These are phyloP conservation scores for Fusarium burgessii DNA, from an alignment of 2,329 filamentous ascomycete species.

Conservation along the genomic window DNA sequence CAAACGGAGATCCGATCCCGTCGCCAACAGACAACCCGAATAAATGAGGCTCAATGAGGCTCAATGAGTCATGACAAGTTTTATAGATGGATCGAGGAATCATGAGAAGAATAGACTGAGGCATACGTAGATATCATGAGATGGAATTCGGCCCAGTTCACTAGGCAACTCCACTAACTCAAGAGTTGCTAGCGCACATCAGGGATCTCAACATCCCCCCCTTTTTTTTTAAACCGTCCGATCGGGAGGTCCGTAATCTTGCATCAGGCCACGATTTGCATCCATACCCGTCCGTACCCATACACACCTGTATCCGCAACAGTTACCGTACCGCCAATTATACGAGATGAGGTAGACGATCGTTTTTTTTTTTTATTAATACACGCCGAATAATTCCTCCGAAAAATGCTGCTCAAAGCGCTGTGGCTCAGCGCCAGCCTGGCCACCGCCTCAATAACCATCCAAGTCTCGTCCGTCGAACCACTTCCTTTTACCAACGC, in stretches of 20 bases:
- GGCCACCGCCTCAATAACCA: slow-evolving; percentile 42
- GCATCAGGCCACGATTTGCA: slow-evolving; percentile 5
- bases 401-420: background rate
- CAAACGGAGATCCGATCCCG: background rate
- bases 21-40: background rate
- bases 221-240: slow-evolving; percentile 11
- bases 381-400: slow-evolving; percentile 1
- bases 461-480: slow-evolving; percentile 45
- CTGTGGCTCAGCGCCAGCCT: slow-evolving; percentile 29
- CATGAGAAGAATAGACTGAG: background rate
- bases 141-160: background rate
- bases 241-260: slow-evolving; percentile 30
- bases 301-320: too few species aligned
- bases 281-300: background rate
- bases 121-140: slow-evolving; percentile 5
- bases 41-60: too few species aligned
- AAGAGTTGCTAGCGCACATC: slow-evolving; percentile 2
- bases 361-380: too few species aligned
- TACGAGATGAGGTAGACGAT: too few species aligned
- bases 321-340: too few species aligned
- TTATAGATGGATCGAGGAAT: background rate
- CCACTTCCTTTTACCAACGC: slow-evolving; percentile 43
- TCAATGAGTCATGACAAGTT: too few species aligned
- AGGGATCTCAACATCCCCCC: background rate
- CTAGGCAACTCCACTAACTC: background rate